Conservation (phyloP, 352 stramenopile species). For the Phytopythium litorale region DNA sequence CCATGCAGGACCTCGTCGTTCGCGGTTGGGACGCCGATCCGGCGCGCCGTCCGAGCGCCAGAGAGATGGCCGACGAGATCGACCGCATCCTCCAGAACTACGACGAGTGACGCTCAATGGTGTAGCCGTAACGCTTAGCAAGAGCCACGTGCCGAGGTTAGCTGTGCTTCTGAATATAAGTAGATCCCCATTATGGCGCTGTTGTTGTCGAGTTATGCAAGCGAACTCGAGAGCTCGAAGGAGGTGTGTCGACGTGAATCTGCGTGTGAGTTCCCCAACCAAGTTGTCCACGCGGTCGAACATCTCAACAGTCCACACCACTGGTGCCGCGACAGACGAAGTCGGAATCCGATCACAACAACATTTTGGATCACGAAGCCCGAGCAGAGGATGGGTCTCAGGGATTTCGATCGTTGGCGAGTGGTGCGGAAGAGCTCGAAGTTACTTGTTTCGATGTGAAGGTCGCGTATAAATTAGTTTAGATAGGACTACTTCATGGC, state of each 20-base stretch:
- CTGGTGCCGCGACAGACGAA: no score
- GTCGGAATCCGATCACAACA: no score
- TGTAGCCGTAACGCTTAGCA: background rate
- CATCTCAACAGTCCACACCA: no score
- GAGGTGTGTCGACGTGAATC: background rate
- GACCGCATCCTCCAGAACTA: conserved; percentile 43
- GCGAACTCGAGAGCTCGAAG: background rate
- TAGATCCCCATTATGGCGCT: background rate
- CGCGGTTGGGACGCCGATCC: conserved; percentile 49
- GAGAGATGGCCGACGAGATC: conserved; percentile 46
- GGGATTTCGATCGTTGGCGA: no score
- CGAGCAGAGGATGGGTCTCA: no score
- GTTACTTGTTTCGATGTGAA: no score
- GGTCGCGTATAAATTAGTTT: conserved; percentile 1
- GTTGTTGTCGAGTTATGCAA: background rate
- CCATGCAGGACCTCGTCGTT: conserved; percentile 65
- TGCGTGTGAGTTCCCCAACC: background rate
- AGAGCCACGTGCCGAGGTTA: background rate
- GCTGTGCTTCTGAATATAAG: background rate
- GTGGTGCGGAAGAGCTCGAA: no score
- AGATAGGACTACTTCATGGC: background rate
- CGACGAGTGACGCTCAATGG: background rate
- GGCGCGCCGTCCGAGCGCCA: conserved; percentile 38
- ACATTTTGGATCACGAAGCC: no score
- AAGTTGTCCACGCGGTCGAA: no score